A percentile compares a stretch with the other conserved stretches of the same genome.
Evolutionary conservation across 441 rosid genomes (phyloP).

Genomic region (Euphorbia neoarborescens): DNA sequence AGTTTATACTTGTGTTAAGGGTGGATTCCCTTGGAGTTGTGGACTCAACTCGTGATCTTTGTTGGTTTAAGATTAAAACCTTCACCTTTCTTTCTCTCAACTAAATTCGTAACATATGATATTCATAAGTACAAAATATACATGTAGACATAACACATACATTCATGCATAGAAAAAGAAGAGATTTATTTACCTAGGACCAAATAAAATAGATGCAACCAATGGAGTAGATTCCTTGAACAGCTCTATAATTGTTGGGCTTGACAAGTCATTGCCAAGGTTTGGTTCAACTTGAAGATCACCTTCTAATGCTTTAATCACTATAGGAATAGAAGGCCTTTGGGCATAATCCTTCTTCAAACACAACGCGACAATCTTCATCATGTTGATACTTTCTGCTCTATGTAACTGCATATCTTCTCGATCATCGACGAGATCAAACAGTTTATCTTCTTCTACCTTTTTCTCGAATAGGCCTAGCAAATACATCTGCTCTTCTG

Average conservation of each 20-base stretch:
- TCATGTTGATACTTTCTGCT: conserved; percentile 7
- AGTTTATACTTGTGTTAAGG: no score
- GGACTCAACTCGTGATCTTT: no score
- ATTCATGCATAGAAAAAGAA: no score
- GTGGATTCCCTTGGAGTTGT: no score
- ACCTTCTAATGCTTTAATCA: conserved; percentile 13
- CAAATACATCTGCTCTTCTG: conserved; percentile 5
- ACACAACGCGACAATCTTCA: conserved; percentile 17
- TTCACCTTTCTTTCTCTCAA: no score
- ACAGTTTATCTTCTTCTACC: neutral
- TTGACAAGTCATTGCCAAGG: neutral
- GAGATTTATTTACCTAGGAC: conserved; percentile 1
- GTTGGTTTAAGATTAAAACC: no score
- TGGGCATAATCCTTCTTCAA: conserved; percentile 1
- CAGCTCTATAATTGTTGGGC: neutral
- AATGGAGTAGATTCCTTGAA: neutral
- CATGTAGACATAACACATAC: no score
- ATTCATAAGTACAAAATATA: no score
- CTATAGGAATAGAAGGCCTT: conserved; percentile 16
- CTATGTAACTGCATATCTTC: conserved; percentile 5
- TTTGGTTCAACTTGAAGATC: neutral
- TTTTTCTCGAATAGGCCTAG: conserved; percentile 1
- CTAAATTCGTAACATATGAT: no score
- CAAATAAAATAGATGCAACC: conserved; percentile 2
- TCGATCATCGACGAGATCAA: conserved; percentile 3